Percentiles rank a stretch among this genome's conserved stretches.
phyloP scores from a whole-genome alignment of 495 filamentous ascomycete species.

The Platismatia glauca region DNA sequence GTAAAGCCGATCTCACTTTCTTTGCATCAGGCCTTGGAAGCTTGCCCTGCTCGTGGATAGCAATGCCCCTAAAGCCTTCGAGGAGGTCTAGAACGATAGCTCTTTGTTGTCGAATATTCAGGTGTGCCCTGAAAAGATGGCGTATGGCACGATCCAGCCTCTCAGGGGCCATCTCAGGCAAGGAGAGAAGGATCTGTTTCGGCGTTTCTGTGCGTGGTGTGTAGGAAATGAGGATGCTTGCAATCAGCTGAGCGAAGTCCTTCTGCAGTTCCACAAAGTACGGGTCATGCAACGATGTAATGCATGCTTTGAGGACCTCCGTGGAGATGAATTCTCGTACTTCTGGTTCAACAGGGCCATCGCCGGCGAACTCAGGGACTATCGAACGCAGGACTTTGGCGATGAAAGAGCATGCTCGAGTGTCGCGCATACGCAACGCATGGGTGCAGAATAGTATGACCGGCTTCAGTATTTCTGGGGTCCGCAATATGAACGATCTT shows the following conservation, averaged over 20 bases:
- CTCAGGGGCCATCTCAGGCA: constrained; percentile 51
- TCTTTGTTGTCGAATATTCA: constrained; percentile 63
- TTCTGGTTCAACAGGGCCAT: constrained; percentile 48
- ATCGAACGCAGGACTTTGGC: constrained; percentile 76
- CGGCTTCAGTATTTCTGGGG: constrained; percentile 70
- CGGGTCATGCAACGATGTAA: constrained; percentile 82
- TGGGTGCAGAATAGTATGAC: constrained; percentile 87
- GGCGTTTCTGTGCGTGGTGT: constrained; percentile 48
- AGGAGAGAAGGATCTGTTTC: constrained; percentile 43
- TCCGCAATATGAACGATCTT: constrained; percentile 56
- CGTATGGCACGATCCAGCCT: constrained; percentile 55
- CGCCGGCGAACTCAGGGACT: constrained; percentile 62
- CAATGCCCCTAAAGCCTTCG: constrained; percentile 75
- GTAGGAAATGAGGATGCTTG: constrained; percentile 71
- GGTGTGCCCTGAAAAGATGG: constrained; percentile 39
- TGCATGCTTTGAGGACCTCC: constrained; percentile 72
- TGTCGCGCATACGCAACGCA: constrained; percentile 82
- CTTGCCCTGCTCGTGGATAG: constrained; percentile 87
- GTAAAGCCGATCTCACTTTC: constrained; percentile 42
- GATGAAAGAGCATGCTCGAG: constrained; percentile 77
- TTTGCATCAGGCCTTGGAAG: constrained; percentile 49
- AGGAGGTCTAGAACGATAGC: constrained; percentile 80
- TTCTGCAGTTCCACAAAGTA: constrained; percentile 97
- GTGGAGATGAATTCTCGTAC: constrained; percentile 87
- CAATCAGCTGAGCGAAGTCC: constrained; percentile 82